Evolutionary conservation across 73 alveolate species (phyloP).

Genomic region (Breviolum minutum): DNA sequence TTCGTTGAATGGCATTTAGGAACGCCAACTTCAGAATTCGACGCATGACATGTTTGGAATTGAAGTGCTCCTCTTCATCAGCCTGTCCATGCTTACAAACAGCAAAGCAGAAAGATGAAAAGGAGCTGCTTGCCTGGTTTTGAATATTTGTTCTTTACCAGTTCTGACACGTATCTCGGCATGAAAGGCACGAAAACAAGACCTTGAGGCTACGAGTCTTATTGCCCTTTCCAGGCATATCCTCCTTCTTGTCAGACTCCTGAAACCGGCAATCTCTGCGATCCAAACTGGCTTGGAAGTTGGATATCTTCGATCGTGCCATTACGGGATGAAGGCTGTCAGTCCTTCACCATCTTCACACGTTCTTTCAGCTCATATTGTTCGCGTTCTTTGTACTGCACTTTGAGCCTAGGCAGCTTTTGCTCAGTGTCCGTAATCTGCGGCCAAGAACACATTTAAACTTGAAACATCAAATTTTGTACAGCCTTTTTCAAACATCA

Average conservation of each 20-base stretch:
- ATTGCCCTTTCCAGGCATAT: conserved; percentile 65
- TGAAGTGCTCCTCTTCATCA: conserved; percentile 95
- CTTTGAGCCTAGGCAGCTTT: conserved; percentile 13
- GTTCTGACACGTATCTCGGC: not conserved
- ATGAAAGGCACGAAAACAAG: not conserved
- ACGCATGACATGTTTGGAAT: conserved; percentile 74
- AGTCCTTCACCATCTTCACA: conserved; percentile 80
- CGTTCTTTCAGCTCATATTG: conserved; percentile 79
- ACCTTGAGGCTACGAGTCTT: conserved; percentile 88
- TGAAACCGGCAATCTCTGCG: not conserved
- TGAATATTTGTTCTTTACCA: too few species aligned
- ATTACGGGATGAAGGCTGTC: not conserved
- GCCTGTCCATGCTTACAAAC: not conserved
- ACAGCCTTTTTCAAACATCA: too few species aligned
- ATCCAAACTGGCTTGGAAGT: too few species aligned
- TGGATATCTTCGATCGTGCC: too few species aligned
- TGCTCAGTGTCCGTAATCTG: not conserved
- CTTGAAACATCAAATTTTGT: not conserved
- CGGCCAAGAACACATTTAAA: not conserved
- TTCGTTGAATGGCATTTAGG: conserved; percentile 66
- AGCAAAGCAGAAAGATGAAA: not conserved
- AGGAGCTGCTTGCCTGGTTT: not conserved
- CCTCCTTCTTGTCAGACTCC: conserved; percentile 91
- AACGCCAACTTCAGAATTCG: conserved; percentile 73
- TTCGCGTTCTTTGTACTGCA: conserved; percentile 54